Base-by-base conservation (phyloP, 1,284 basidiomycete species). In the Cystobasidium pallidum region DNA sequence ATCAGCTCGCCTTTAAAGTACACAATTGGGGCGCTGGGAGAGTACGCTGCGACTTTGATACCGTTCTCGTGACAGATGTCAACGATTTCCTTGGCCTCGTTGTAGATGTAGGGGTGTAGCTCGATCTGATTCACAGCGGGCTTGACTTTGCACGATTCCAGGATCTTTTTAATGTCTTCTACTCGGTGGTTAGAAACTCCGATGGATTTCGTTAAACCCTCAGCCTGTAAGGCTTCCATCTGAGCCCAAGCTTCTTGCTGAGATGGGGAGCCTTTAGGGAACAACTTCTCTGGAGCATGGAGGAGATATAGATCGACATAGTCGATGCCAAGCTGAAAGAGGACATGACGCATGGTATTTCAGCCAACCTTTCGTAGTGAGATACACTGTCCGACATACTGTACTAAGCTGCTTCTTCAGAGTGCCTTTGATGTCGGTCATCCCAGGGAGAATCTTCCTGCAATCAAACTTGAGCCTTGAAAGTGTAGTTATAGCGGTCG, bases 301-400 rank as follows among this genome's bases (percentile, higher is more conserved):
- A 79, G 66, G 19, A 79, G 77, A 41, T 77, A 74, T 34, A 79
- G 74, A 66, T 79, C 78, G 28, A 79, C 77, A 28, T 79, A 79
- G 59, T 77, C 75, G 30, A 78, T 58, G 8, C 77, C 76, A 17
- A 79, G 76, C 62, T 67, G 74, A 34, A 75, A 26, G 34, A n/a
- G 21, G 21, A 21, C 26, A 49, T 11, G 3, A 8, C 34, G n/a
- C 43, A 19, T 45, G 4, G 19, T 8, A 6, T 39, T 13, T 39
- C 36, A 39, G 36, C 36, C 6, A 7, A 13, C 13, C 36, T 39
- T 39, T 39, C 36, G 36, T 7, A 7, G 36, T 6, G 36, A 7
- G 43, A n/a, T 8, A 3, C 15, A 19, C 3, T 45, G 43, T n/a
- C 19, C 43, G 11, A 51, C 67, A 28, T 21, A 70, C 67, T 3